Base-by-base conservation (phyloP, 208 protist genomes). In the Porcisia hertigi region DNA sequence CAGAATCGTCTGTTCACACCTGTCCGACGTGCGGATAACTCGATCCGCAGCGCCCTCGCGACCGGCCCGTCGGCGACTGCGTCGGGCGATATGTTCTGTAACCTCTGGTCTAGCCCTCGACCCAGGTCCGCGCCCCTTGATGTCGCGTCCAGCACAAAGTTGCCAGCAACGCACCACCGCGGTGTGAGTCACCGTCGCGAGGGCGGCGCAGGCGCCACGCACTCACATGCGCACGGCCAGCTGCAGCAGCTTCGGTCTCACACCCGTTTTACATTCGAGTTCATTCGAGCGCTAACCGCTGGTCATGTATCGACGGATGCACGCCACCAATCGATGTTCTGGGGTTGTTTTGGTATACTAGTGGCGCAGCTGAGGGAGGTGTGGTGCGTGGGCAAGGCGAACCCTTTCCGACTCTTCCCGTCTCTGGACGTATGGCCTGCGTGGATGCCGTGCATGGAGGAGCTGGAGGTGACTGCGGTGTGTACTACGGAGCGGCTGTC, bases 281-380 rank as follows among this genome's bases (percentile, higher is more conserved):
- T 82, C 41, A 36, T 60, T 63, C 78, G 78, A 6, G 78, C 78
- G 36, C 57, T 82, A 39, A 77, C 78, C 9, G 78, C 78, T 7
- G 72, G 58, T n/a, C 64, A 59, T 7, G 75, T 75, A 34, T 82
- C 78, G 3, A 77, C 72, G 9, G 49, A 75, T 34, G 25, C 1
- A 47, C 72, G 74, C 30, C 72, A 71, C 59, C 71, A 59, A 39
- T 71, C 78, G 7, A 57, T 82, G 2, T 71, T 43, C 18, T 82
- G 78, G 78, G 78, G 78, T 36, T 73, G 72, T 53, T 82, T 82
- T n/a, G 78, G 78, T 20, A 63, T 82, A 23, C 45, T 82, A 20
- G 78, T 82, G 36, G 72, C 78, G n/a, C 78, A 82, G 72, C 23
- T 12, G 12, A 16, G 16, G 25, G 78, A 82, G 59, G 78, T 82